Conservation (phyloP, 163 green algal genomes). For the Scenedesmus sp. region DNA sequence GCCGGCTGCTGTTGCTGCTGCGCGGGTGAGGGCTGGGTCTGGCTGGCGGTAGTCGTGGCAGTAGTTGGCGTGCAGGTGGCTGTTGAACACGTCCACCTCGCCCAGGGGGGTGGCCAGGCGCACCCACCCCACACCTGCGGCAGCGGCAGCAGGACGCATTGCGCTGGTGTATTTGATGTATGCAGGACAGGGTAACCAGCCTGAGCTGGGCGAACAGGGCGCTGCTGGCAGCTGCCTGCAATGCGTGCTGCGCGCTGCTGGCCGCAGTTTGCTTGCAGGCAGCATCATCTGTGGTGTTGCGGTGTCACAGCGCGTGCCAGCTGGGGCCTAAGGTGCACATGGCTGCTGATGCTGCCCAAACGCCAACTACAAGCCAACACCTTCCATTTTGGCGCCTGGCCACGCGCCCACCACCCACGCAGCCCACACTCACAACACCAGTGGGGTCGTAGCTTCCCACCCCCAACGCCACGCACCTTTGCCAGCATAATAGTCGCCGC, state of each 20-base stretch:
- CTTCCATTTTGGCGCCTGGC: too few relatives aligned
- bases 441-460: neutral
- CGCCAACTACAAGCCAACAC: too few relatives aligned
- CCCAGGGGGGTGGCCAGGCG: slow-evolving; percentile 49
- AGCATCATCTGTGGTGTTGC: too few relatives aligned
- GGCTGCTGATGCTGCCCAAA: too few relatives aligned
- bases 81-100: slow-evolving; percentile 70
- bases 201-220: neutral
- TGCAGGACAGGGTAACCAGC: neutral
- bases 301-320: too few relatives aligned
- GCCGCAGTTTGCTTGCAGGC: too few relatives aligned
- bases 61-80: slow-evolving; percentile 74
- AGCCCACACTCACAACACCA: too few relatives aligned
- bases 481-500: slow-evolving; percentile 62
- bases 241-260: neutral
- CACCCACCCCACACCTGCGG: slow-evolving; percentile 64
- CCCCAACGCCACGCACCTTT: slow-evolving; percentile 50
- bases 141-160: neutral
- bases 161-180: neutral
- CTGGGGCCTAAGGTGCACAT: too few relatives aligned
- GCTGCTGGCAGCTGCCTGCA: neutral
- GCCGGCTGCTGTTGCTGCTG: slow-evolving; percentile 17
- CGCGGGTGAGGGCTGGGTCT: neutral
- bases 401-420: too few relatives aligned
- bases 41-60: slow-evolving; percentile 54